Evolutionary conservation across 1,284 basidiomycete species (phyloP).

Genomic region (Gomphus bonarii): DNA sequence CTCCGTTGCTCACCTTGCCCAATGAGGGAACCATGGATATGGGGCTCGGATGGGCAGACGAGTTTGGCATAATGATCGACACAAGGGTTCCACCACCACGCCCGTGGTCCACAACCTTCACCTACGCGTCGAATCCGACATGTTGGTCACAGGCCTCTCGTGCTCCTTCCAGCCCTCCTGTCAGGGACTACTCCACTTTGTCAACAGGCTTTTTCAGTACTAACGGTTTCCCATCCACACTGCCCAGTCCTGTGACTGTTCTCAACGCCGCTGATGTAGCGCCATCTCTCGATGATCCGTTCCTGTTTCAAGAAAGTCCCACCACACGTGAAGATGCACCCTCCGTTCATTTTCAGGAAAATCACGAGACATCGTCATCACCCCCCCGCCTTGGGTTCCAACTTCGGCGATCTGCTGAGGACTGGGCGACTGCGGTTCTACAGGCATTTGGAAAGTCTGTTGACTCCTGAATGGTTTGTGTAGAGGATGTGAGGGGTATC

Average conservation of each 20-base stretch:
- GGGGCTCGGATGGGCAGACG: constrained; percentile 6
- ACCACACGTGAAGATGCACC: neutral
- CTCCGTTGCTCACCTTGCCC: constrained; percentile 4
- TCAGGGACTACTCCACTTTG: neutral
- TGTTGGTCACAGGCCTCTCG: constrained; percentile 5
- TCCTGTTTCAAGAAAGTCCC: neutral
- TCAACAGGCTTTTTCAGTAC: neutral
- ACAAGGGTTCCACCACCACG: neutral
- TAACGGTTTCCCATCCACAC: neutral
- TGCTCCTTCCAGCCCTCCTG: neutral
- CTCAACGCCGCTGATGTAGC: neutral
- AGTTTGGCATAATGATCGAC: constrained; percentile 3
- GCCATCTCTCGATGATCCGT: neutral
- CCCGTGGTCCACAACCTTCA: constrained; percentile 5
- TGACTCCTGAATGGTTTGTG: neutral
- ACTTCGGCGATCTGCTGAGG: neutral
- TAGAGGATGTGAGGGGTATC: neutral
- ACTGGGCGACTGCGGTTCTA: constrained; percentile 5
- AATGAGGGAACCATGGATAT: neutral
- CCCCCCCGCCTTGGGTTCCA: constrained; percentile 5
- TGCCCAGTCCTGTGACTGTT: constrained; percentile 1
- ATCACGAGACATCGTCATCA: neutral
- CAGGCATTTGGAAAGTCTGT: neutral
- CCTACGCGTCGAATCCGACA: constrained; percentile 2
- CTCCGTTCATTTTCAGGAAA: constrained; percentile 1